Percentiles rank a stretch among this genome's conserved stretches.
phyloP scores from a whole-genome alignment of 2,329 filamentous ascomycete species.

The Graphilbum sp. region DNA sequence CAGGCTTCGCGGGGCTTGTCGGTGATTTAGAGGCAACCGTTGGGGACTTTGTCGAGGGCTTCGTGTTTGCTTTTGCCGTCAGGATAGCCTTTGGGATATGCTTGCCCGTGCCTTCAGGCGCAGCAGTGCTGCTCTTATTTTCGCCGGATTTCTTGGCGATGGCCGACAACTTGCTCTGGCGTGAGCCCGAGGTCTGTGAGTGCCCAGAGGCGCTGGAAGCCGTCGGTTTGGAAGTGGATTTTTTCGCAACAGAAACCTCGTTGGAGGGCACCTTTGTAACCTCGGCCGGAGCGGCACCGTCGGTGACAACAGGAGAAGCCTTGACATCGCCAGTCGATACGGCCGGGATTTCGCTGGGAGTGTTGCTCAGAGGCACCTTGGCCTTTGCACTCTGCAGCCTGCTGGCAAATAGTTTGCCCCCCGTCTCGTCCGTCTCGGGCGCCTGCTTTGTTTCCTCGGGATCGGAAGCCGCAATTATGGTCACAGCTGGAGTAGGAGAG shows the following conservation, averaged over 20 bases:
- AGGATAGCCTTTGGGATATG: slow-evolving; percentile 16
- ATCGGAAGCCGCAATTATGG: neutral
- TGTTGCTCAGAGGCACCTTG: no score
- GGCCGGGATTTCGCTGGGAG: no score
- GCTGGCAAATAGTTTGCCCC: neutral
- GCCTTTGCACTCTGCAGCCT: no score
- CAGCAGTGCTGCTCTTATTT: neutral
- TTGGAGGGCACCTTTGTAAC: no score
- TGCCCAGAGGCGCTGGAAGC: no score
- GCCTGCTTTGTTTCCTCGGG: neutral
- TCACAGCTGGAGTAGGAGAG: neutral
- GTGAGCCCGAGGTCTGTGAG: no score
- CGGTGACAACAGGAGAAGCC: no score
- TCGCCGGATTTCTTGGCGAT: neutral
- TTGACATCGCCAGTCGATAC: no score
- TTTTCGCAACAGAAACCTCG: no score
- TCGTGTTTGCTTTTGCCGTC: slow-evolving; percentile 17
- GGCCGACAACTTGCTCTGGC: no score
- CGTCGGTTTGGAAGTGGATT: no score
- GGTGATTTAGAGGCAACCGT: slow-evolving; percentile 19
- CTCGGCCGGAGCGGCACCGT: no score
- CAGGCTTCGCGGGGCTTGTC: slow-evolving; percentile 17
- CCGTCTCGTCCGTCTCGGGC: neutral
- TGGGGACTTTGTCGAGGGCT: slow-evolving; percentile 20
- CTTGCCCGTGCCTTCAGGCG: neutral